Evolutionary conservation across 257 asterid genomes (phyloP).

Genomic region (Solanum acaule): DNA sequence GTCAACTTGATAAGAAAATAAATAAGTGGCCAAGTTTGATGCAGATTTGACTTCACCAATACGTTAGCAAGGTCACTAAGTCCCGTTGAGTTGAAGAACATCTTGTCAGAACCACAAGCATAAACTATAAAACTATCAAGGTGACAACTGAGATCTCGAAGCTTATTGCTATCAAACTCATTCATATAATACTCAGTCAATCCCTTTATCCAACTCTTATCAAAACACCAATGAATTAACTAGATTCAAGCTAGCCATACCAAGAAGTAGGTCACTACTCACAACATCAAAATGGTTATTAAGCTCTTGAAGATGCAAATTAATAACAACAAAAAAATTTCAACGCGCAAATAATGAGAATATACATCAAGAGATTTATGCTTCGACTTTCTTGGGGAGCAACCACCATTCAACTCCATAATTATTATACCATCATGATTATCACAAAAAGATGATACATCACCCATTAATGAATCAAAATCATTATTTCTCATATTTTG

Average conservation of each 20-base stretch:
- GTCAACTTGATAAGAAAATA: neutral
- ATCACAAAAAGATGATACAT: neutral
- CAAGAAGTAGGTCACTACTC: neutral
- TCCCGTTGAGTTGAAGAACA: too few relatives aligned
- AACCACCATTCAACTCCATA: neutral
- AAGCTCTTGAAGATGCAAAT: neutral
- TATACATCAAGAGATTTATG: neutral
- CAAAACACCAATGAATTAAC: neutral
- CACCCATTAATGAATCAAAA: neutral
- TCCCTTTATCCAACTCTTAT: neutral
- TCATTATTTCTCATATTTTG: neutral
- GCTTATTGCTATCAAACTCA: too few relatives aligned
- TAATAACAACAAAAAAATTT: neutral
- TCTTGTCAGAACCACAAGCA: too few relatives aligned
- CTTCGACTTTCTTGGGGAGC: neutral
- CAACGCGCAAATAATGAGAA: neutral
- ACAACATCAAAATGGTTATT: neutral
- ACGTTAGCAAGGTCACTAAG: too few relatives aligned
- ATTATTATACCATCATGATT: neutral
- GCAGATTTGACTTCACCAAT: too few relatives aligned
- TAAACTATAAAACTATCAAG: too few relatives aligned
- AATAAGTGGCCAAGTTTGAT: too few relatives aligned
- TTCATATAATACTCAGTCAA: too few relatives aligned
- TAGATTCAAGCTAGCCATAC: neutral
- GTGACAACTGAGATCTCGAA: too few relatives aligned